Conservation (phyloP, 2,329 filamentous ascomycete species). For the Monosporascus sp. region DNA sequence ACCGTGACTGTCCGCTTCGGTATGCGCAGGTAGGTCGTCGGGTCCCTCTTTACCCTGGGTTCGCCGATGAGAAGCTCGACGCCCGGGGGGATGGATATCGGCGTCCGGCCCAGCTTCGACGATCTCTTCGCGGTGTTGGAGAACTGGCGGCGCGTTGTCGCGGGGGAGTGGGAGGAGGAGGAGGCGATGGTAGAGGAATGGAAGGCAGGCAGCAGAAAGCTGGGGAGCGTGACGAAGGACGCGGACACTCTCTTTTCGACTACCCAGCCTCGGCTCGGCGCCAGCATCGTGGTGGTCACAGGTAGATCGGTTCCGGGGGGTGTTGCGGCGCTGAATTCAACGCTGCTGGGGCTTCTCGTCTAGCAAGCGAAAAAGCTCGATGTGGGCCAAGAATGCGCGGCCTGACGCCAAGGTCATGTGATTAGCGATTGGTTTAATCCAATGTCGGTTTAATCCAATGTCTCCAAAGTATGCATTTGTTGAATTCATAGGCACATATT, state of each 20-base stretch:
- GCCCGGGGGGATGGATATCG: conserved; percentile 75
- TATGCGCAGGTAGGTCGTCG: conserved; percentile 56
- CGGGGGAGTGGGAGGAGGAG: conserved; percentile 17
- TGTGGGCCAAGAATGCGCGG: background rate
- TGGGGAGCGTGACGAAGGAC: conserved; percentile 52
- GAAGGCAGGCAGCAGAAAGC: conserved; percentile 70
- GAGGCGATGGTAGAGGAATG: conserved; percentile 32
- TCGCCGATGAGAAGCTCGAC: conserved; percentile 72
- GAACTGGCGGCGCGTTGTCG: conserved; percentile 51
- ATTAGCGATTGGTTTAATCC: background rate
- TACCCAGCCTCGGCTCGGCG: conserved; percentile 55
- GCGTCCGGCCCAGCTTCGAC: conserved; percentile 82
- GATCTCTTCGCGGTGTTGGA: conserved; percentile 60
- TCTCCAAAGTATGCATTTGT: background rate
- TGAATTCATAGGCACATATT: background rate
- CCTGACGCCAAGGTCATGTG: background rate
- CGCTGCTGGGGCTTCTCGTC: too few species aligned
- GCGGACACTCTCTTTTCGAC: conserved; percentile 49
- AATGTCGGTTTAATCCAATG: background rate
- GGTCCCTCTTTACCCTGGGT: conserved; percentile 46
- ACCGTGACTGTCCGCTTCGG: conserved; percentile 66
- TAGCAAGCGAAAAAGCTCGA: background rate
- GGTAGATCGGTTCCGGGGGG: conserved; percentile 10
- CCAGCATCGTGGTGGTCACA: conserved; percentile 50
- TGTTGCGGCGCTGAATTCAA: conserved; percentile 5